Evolutionary conservation across 257 asterid genomes (phyloP), one percentile per base, ranked within the genome.

Genomic region (Perilla frutescens): DNA sequence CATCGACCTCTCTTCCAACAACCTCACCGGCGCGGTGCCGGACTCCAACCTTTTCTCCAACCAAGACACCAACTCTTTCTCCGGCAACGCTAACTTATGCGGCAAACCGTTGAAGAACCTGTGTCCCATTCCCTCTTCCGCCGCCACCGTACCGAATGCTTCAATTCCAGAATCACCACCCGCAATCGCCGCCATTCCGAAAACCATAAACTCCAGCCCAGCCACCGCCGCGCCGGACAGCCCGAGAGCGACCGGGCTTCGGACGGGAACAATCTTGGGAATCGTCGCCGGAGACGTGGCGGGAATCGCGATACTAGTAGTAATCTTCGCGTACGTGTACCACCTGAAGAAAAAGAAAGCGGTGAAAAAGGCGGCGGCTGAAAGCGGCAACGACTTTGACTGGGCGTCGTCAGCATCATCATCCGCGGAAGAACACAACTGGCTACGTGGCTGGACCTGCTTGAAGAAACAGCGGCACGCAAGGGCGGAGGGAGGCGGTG

Each of bases 171-270:
- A 78, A 7, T 92, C 96, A n/a, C 95, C 97, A 0, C 94, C 98
- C 4, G 99, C 99, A 36, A 88, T 91, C 50, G 97, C 99, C 53
- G 97, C 96, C 54, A 87, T 89, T 7, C 99, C 99, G 0, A 83
- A 91, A 15, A 76, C 92, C 11, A 77, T 85, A 0, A 82, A 48
- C 66, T 82, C 96, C 12, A 80, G 62, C 71, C 89, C 93, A 0
- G 82, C 67, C 0, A 62, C 86, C 6, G 68, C 70, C 43, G 73
- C 86, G 1, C 66, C 90, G 56, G 60, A 60, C 82, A 49, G 85
- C 62, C 61, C 40, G 1, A 79, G 56, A 32, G 61, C 75, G 40
- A 63, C 40, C 29, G 85, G 90, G 15, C 73, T 92, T 2, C 83
- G 70, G 61, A 72, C 82, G 4, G 84, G 89, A 12, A 82, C 96